Evolutionary conservation across 2,329 filamentous ascomycete species (phyloP), one percentile per base, ranked within the genome.

Genomic region (Didymella glomerata): DNA sequence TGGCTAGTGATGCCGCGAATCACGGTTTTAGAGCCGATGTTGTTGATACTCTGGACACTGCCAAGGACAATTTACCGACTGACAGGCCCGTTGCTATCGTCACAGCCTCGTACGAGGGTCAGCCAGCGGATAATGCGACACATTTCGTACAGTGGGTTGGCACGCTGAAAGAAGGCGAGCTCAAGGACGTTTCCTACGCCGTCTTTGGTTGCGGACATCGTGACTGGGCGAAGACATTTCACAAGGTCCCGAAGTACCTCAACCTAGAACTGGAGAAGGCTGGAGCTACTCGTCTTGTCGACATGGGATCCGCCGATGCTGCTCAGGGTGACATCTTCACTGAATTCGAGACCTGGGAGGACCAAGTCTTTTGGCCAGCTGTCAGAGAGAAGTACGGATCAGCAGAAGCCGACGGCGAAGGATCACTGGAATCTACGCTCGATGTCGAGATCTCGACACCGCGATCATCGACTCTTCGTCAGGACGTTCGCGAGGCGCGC

Each of bases 191-290:
- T 2, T 71, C 74, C 1, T 81, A 78, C 53, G 67, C 77, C 2
- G 72, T 81, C 2, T 81, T 79, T 50, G 79, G 79, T 7, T 77
- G 75, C 38, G 79, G 79, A 4, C 76, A 80, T 44, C 69, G 70
- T 18, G 79, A 81, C 38, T 81, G 79, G 79, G 69, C 71, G 1
- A 66, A 69, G 44, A 80, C 79, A 0, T 80, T 78, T 58, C 78
- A 79, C 25, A 70, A 70, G n/a, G 68, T 80, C 5, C 79, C 79
- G 2, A 78, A 72, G 42, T 67, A 73, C 28, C 66, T 80, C 10
- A 68, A 80, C 51, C 56, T 55, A 2, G 46, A 67, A 0, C 58
- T 80, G 3, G 70, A 70, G 10, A 60, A 74, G 47, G 60, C 63
- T 22, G 74, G 77, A 10, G 77, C 66, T 20, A 69, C 69, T 4